These are phyloP conservation scores for Mrakia frigida DNA, from an alignment of 768 basidiomycete species.

Conservation along the genomic window DNA sequence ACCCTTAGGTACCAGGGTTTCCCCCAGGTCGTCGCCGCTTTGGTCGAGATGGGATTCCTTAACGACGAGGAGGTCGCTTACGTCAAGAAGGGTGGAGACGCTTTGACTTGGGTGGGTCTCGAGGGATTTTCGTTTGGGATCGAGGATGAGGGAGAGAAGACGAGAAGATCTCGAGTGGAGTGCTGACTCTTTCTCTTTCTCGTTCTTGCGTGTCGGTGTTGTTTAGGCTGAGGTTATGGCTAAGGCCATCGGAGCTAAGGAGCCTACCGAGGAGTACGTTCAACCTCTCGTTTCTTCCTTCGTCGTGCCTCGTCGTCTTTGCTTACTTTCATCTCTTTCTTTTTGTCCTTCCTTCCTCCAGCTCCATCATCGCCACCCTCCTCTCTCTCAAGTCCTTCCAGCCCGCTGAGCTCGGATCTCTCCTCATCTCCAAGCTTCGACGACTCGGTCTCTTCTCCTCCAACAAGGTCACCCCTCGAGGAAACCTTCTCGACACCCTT, in stretches of 20 bases:
- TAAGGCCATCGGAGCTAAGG: conserved; percentile 63
- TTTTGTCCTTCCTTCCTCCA: conserved; percentile 40
- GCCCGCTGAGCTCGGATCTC: conserved; percentile 54
- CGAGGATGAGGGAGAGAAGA: not conserved
- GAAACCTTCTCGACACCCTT: conserved; percentile 89
- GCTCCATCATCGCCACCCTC: conserved; percentile 67
- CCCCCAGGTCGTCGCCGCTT: conserved; percentile 84
- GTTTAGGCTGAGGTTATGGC: conserved; percentile 60
- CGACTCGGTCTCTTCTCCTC: conserved; percentile 90
- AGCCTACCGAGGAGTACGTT: conserved; percentile 62
- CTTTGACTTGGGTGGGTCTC: conserved; percentile 61
- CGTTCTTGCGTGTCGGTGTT: not conserved
- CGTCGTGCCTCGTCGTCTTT: not conserved
- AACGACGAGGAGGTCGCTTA: conserved; percentile 69
- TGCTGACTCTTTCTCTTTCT: not conserved
- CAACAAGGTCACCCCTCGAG: conserved; percentile 54
- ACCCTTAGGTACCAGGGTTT: conserved; percentile 94
- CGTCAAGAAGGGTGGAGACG: conserved; percentile 56
- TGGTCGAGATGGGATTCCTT: conserved; percentile 84
- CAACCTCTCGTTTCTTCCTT: conserved; percentile 29
- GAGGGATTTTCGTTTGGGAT: conserved; percentile 24
- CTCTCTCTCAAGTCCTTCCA: conserved; percentile 63
- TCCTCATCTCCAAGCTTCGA: conserved; percentile 81
- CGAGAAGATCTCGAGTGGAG: not conserved
- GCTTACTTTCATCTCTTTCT: not conserved